phyloP scores from a whole-genome alignment of 495 filamentous ascomycete species.

The Xylaria bambusicola region DNA sequence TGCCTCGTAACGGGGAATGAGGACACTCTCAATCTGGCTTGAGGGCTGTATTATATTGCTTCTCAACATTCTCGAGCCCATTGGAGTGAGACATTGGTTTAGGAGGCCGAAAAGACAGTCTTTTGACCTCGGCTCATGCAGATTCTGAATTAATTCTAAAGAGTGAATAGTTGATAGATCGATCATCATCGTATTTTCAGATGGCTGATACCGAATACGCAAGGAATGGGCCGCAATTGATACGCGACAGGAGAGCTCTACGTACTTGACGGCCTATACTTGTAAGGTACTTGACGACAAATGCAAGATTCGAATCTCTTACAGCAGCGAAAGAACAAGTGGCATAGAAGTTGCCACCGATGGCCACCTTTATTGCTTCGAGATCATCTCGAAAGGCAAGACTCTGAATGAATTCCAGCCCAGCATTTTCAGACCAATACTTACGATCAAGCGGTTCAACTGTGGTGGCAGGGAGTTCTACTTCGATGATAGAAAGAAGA shows the following conservation, averaged over 20 bases:
- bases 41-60: conserved; percentile 89
- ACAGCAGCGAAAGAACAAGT: conserved; percentile 88
- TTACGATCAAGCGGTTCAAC: conserved; percentile 74
- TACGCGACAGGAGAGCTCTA: conserved; percentile 63
- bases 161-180: conserved; percentile 82
- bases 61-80: conserved; percentile 79
- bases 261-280: conserved; percentile 73
- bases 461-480: conserved; percentile 59
- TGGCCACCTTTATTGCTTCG: conserved; percentile 73
- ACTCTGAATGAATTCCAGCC: conserved; percentile 75
- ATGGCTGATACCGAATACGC: conserved; percentile 82
- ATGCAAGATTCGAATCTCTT: conserved; percentile 33
- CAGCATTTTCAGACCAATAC: conserved; percentile 84
- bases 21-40: conserved; percentile 61
- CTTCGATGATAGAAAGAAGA: conserved; percentile 72
- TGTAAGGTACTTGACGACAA: conserved; percentile 8
- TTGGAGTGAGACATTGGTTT: conserved; percentile 82
- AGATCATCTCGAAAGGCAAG: conserved; percentile 77
- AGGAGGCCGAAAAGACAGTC: conserved; percentile 81
- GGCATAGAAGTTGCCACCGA: conserved; percentile 86
- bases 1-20: conserved; percentile 73
- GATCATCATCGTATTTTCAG: conserved; percentile 92
- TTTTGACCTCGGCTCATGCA: conserved; percentile 71
- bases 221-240: conserved; percentile 76
- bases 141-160: conserved; percentile 87